Evolutionary conservation across 116 monocot genomes (phyloP), one percentile per base, ranked within the genome.

Genomic region (Zostera marina): DNA sequence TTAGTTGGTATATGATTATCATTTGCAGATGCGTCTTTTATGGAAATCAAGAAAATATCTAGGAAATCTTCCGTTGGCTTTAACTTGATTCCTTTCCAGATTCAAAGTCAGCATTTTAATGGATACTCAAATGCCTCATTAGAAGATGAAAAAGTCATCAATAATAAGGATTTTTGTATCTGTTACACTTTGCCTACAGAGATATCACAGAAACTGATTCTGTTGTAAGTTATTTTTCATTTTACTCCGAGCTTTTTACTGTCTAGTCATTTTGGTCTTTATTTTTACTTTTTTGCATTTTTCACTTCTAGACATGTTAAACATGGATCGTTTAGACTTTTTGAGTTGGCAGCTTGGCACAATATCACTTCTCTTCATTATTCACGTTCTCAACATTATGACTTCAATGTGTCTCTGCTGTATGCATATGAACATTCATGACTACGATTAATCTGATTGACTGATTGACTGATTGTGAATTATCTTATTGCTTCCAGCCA

Each of bases 41-140:
- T 17, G 41, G 41, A 44, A 59, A 60, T 52, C 1, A 73, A 62
- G 22, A 64, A 54, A 25, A 67, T 79, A 61, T 90, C 84, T 25
- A 78, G 81, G 67, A 79, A 78, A 65, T 13, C 70, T 58, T 21
- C 61, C 9, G 60, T 66, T 48, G 76, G 81, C 54, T 90, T 90
- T 64, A 78, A 81, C 14, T 69, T 84, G 59, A 84, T 90, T 39
- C 63, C 77, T 4, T 73, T 65, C 17, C 71, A 62, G 23, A 16
- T 52, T 21, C 41, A 77, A 68, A 72, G 61, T 64, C 61, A 24
- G 5, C n/a, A 72, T 64, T 32, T 55, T 15, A 39, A 13, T 46
- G 66, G 61, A 25, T 22, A 14, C 11, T 55, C 11, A 15, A 53
- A 63, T 20, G 21, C 47, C 11, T 56, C 67, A 44, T 13, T 17